A percentile compares a stretch with the other conserved stretches of the same genome.
These are phyloP conservation scores for Aspergillus unguis DNA, from an alignment of 2,329 filamentous ascomycete genomes.

Conservation along the genomic window DNA sequence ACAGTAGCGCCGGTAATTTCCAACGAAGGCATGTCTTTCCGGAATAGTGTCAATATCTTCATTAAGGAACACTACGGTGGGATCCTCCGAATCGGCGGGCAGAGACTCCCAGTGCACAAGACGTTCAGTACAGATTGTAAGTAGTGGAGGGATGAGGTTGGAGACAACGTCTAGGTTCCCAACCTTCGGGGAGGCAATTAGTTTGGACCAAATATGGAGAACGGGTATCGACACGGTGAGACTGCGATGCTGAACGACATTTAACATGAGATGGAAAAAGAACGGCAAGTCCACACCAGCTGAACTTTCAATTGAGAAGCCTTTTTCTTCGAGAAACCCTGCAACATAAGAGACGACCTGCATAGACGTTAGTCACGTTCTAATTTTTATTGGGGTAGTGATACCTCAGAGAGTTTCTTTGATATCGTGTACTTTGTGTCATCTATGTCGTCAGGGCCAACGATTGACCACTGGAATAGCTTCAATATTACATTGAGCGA, in stretches of 20 bases:
- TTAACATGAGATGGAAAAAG: constrained; percentile 75
- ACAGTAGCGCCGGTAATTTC: constrained; percentile 92
- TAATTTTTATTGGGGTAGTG: neutral
- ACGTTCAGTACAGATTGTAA: constrained; percentile 79
- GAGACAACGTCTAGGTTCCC: constrained; percentile 57
- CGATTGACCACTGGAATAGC: constrained; percentile 74
- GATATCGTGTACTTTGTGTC: constrained; percentile 88
- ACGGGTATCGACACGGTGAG: constrained; percentile 91
- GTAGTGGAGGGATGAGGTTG: constrained; percentile 66
- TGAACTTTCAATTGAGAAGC: constrained; percentile 58
- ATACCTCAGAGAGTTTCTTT: constrained; percentile 90
- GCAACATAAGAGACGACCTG: constrained; percentile 83
- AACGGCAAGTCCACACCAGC: constrained; percentile 63
- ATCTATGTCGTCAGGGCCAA: constrained; percentile 78
- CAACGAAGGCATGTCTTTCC: constrained; percentile 89
- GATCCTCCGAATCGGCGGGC: constrained; percentile 75
- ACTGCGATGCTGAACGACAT: constrained; percentile 78
- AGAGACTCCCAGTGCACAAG: constrained; percentile 84
- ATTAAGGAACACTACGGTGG: constrained; percentile 75
- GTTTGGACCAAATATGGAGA: constrained; percentile 81
- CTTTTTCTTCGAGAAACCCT: constrained; percentile 77
- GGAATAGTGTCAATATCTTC: constrained; percentile 95
- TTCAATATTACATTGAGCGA: constrained; percentile 69
- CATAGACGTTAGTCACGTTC: constrained; percentile 6
- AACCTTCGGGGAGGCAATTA: constrained; percentile 70